Percentiles rank a stretch among this genome's conserved stretches.
Conservation (phyloP, 768 basidiomycete genomes). For the Clitopilus hobsonii region DNA sequence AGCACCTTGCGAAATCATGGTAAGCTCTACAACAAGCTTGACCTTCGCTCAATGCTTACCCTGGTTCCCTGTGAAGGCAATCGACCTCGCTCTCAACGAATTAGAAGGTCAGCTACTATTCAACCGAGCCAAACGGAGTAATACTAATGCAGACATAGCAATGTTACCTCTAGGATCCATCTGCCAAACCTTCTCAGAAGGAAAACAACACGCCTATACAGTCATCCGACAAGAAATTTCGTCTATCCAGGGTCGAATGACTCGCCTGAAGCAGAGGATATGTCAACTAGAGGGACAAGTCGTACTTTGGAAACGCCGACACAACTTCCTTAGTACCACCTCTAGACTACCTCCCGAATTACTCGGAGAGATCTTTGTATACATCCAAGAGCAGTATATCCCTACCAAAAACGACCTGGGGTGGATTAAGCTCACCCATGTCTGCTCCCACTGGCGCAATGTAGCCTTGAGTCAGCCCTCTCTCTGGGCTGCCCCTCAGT, state of each 20-base stretch:
- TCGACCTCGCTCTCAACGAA: too few relatives aligned
- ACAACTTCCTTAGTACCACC: background rate
- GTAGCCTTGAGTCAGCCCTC: background rate
- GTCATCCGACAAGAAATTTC: background rate
- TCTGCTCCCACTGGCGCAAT: background rate
- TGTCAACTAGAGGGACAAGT: background rate
- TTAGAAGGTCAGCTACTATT: too few relatives aligned
- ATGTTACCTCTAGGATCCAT: too few relatives aligned
- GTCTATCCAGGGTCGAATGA: background rate
- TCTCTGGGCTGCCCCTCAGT: background rate
- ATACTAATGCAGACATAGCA: too few relatives aligned
- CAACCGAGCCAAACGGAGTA: too few relatives aligned
- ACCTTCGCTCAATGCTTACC: too few relatives aligned
- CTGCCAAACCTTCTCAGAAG: too few relatives aligned
- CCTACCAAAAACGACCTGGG: background rate
- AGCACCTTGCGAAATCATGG: too few relatives aligned
- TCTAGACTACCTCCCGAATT: background rate
- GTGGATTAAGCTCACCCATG: background rate
- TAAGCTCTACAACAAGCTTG: too few relatives aligned
- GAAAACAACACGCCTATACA: background rate
- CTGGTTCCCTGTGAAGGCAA: too few relatives aligned
- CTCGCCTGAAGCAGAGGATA: background rate
- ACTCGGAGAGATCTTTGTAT: background rate
- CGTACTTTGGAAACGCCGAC: background rate
- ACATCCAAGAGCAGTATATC: background rate